Percentiles rank a stretch among this genome's conserved stretches.
These are phyloP conservation scores for Russula sp. DNA, from an alignment of 768 basidiomycete species.

Conservation along the genomic window DNA sequence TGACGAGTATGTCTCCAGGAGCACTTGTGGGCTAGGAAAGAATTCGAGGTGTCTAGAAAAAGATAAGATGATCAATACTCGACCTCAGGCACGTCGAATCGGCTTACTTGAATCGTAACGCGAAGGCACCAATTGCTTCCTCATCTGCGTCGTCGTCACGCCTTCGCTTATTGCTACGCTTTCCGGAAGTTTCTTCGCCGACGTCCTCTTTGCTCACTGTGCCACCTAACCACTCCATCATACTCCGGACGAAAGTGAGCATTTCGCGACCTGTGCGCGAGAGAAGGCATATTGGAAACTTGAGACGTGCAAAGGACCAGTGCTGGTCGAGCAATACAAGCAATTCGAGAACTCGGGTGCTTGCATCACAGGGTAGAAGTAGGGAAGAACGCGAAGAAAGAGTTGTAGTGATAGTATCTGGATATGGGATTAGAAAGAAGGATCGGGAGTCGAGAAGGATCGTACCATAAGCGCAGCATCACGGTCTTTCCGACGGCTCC, in stretches of 20 bases:
- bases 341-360: slow-evolving; percentile 93
- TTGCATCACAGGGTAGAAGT: slow-evolving; percentile 89
- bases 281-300: slow-evolving; percentile 90
- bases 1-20: slow-evolving; percentile 78
- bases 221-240: slow-evolving; percentile 99
- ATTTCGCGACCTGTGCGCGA: slow-evolving; percentile 90
- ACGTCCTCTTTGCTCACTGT: slow-evolving; percentile 91
- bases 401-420: slow-evolving; percentile 88
- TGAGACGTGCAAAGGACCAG: slow-evolving; percentile 85
- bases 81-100: neutral
- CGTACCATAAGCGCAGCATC: slow-evolving; percentile 85
- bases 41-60: slow-evolving; percentile 80
- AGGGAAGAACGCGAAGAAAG: slow-evolving; percentile 77
- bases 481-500: slow-evolving; percentile 88
- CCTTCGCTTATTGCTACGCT: slow-evolving; percentile 45
- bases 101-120: slow-evolving; percentile 81
- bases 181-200: slow-evolving; percentile 65
- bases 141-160: slow-evolving; percentile 57
- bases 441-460: neutral
- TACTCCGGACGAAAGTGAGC: slow-evolving; percentile 87
- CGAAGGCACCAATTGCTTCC: slow-evolving; percentile 79
- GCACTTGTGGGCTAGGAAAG: slow-evolving; percentile 76
- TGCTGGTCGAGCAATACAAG: slow-evolving; percentile 95
- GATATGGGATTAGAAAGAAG: slow-evolving; percentile 17
- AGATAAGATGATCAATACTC: neutral